Conservation (phyloP, 2,329 filamentous ascomycete species). For the Volutella citrinella region DNA sequence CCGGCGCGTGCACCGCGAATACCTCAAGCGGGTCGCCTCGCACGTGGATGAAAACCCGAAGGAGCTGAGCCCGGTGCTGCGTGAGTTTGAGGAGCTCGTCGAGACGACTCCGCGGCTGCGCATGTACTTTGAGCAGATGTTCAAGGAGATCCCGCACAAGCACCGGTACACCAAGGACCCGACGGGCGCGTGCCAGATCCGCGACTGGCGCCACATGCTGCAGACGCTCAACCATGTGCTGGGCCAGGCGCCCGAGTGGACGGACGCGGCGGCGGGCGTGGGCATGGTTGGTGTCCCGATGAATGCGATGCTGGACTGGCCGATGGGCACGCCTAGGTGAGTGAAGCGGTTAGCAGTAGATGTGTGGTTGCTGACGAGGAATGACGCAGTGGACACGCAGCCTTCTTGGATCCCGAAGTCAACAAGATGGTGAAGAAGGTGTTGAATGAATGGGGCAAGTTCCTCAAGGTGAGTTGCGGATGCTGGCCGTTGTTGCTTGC, state of each 20-base stretch:
- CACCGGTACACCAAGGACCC: constrained; percentile 60
- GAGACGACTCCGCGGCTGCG: constrained; percentile 61
- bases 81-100: constrained; percentile 65
- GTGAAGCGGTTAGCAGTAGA: constrained; percentile 2
- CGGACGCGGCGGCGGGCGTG: constrained; percentile 46
- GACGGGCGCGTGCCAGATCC: constrained; percentile 59
- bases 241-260: constrained; percentile 49
- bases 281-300: constrained; percentile 55
- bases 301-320: constrained; percentile 52
- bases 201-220: constrained; percentile 66
- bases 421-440: constrained; percentile 53
- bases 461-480: constrained; percentile 37
- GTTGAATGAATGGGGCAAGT: constrained; percentile 57
- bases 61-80: constrained; percentile 55
- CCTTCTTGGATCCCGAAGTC: constrained; percentile 54
- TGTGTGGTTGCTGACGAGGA: constrained; percentile 19
- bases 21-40: constrained; percentile 55
- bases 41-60: constrained; percentile 51
- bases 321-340: constrained; percentile 52
- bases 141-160: constrained; percentile 61
- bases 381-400: constrained; percentile 41
- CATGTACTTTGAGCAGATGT: constrained; percentile 68
- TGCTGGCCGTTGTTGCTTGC: background rate
- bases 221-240: constrained; percentile 61
- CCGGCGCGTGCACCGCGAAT: constrained; percentile 59